Percentiles rank a stretch among this genome's conserved stretches.
Evolutionary conservation across 495 filamentous ascomycete species (phyloP).

Genomic region (Penicillium longicatenatum): DNA sequence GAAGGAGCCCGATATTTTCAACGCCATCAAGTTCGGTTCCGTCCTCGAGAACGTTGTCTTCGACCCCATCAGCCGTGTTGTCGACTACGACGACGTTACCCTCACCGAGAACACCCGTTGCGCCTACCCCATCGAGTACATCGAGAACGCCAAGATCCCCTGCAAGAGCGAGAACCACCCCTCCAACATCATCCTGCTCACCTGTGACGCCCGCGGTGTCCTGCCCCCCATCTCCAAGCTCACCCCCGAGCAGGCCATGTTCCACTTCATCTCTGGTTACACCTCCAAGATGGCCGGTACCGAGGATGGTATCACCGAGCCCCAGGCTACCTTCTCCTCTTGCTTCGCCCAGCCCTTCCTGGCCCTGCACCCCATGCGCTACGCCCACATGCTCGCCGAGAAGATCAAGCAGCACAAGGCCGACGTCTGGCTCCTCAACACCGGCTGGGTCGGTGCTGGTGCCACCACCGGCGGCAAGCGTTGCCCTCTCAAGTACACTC

Average conservation of each 20-base stretch:
- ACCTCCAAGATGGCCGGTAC: constrained; percentile 99
- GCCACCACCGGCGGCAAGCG: constrained; percentile 94
- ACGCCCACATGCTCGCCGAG: constrained; percentile 95
- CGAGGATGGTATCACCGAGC: constrained; percentile 94
- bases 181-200: constrained; percentile 95
- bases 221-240: constrained; percentile 98
- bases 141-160: constrained; percentile 97
- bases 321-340: constrained; percentile 97
- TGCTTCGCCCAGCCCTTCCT: constrained; percentile 99
- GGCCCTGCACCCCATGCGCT: constrained; percentile 98
- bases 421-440: constrained; percentile 99
- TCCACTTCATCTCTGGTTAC: constrained; percentile 99
- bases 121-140: constrained; percentile 99
- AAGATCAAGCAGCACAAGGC: constrained; percentile 95
- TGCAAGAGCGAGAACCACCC: constrained; percentile 87
- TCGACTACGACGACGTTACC: constrained; percentile 93
- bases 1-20: constrained; percentile 98
- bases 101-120: constrained; percentile 98
- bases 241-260: constrained; percentile 95
- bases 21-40: constrained; percentile 94
- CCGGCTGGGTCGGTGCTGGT: constrained; percentile 97
- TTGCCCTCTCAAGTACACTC: constrained; percentile 98
- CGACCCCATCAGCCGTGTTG: constrained; percentile 81
- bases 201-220: constrained; percentile 96
- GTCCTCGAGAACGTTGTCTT: constrained; percentile 99